phyloP scores from a whole-genome alignment of 345 rosid genomes.

The Rhizophora apiculata region DNA sequence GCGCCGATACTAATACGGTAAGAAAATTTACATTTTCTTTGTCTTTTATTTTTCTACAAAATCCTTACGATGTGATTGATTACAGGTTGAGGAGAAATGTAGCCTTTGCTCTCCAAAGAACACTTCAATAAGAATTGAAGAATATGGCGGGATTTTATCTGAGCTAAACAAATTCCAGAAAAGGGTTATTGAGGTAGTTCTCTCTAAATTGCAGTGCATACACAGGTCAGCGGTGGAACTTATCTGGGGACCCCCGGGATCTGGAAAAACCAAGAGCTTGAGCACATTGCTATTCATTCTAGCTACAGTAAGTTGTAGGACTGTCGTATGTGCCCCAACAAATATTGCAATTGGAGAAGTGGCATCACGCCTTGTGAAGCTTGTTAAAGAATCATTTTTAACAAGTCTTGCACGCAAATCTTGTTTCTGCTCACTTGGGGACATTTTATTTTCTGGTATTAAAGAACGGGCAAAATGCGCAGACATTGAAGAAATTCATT shows the following conservation, averaged over 20 bases:
- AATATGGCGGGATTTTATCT: not conserved
- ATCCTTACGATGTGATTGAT: not conserved
- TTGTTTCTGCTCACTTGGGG: slow-evolving; percentile 20
- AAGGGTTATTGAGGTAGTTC: slow-evolving; percentile 26
- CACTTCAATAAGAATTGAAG: slow-evolving; percentile 4
- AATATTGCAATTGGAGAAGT: slow-evolving; percentile 48
- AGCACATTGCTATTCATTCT: slow-evolving; percentile 31
- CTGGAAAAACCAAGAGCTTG: slow-evolving; percentile 51
- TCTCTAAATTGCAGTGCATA: slow-evolving; percentile 18
- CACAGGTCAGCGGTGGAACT: slow-evolving; percentile 36
- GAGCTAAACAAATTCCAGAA: slow-evolving; percentile 36
- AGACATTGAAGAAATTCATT: slow-evolving; percentile 32
- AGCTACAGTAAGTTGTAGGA: slow-evolving; percentile 33
- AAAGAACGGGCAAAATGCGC: slow-evolving; percentile 34
- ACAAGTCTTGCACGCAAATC: slow-evolving; percentile 4
- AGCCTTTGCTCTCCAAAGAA: slow-evolving; percentile 3
- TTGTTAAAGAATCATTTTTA: slow-evolving; percentile 24
- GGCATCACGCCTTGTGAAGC: slow-evolving; percentile 38
- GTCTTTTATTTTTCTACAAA: no score
- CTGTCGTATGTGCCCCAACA: slow-evolving; percentile 46
- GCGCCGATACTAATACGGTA: slow-evolving; percentile 28
- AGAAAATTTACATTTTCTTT: not conserved
- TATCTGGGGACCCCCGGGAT: slow-evolving; percentile 59
- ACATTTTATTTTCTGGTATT: slow-evolving; percentile 43
- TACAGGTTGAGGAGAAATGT: slow-evolving; percentile 34